These are phyloP conservation scores for Cladosporium sp. DNA, from an alignment of 2,329 filamentous ascomycete species.

Conservation along the genomic window DNA sequence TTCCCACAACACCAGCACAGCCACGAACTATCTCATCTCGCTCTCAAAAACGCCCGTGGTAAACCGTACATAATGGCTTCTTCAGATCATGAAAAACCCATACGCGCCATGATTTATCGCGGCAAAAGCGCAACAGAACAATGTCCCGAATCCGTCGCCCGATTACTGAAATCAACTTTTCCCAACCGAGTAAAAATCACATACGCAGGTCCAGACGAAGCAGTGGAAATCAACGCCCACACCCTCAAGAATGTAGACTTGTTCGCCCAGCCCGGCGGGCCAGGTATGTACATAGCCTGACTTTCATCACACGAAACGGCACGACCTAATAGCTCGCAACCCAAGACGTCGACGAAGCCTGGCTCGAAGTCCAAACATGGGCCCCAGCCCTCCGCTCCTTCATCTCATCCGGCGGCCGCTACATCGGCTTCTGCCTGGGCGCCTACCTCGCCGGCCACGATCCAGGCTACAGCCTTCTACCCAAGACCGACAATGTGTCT, in stretches of 20 bases:
- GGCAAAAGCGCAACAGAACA: slow-evolving; percentile 16
- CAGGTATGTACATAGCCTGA: slow-evolving; percentile 19
- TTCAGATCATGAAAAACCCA: neutral
- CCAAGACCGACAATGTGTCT: slow-evolving; percentile 15
- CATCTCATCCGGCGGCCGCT: slow-evolving; percentile 19
- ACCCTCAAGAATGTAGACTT: slow-evolving; percentile 14
- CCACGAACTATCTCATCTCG: too few relatives aligned
- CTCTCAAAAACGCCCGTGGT: neutral
- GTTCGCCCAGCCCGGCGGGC: slow-evolving; percentile 21
- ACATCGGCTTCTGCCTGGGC: slow-evolving; percentile 22
- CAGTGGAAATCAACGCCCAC: slow-evolving; percentile 15
- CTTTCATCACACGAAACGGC: neutral
- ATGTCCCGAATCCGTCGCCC: slow-evolving; percentile 18
- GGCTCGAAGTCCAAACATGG: slow-evolving; percentile 15
- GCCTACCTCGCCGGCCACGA: slow-evolving; percentile 19
- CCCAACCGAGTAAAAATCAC: slow-evolving; percentile 15
- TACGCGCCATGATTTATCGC: slow-evolving; percentile 19
- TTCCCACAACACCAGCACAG: too few relatives aligned
- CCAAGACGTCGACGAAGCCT: slow-evolving; percentile 16
- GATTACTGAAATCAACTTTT: slow-evolving; percentile 15
- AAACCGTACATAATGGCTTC: neutral
- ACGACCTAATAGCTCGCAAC: neutral
- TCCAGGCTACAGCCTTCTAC: slow-evolving; percentile 18
- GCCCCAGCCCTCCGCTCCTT: slow-evolving; percentile 17
- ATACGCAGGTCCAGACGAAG: slow-evolving; percentile 19